Conservation (phyloP, 1,139 yeast genomes). For the Hansenula lynferdii region DNA sequence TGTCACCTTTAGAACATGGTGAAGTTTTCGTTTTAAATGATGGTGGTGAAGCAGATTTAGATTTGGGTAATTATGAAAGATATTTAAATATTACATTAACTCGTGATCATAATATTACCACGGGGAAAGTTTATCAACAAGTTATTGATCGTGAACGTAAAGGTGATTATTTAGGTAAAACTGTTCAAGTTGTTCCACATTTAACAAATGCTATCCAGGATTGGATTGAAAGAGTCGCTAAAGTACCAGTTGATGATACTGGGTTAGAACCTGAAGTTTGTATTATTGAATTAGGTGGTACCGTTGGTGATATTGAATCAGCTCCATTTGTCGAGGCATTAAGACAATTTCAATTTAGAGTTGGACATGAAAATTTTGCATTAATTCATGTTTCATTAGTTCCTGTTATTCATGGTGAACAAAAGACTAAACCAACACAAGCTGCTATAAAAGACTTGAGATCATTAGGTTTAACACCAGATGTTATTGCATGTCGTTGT, state of each 20-base stretch:
- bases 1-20: conserved; percentile 99
- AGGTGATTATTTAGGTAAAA: conserved; percentile 97
- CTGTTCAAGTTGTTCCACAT: conserved; percentile 99
- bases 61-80: conserved; percentile 96
- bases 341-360: conserved; percentile 97
- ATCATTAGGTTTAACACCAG: conserved; percentile 91
- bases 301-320: conserved; percentile 98
- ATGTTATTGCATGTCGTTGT: conserved; percentile 98
- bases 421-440: conserved; percentile 98
- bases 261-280: conserved; percentile 91
- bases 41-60: conserved; percentile 99
- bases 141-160: conserved; percentile 94
- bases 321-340: conserved; percentile 99
- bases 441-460: conserved; percentile 97
- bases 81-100: conserved; percentile 91
- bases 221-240: conserved; percentile 94
- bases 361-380: conserved; percentile 90
- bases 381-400: conserved; percentile 95
- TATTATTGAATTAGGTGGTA: conserved; percentile 97
- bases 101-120: conserved; percentile 91
- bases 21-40: conserved; percentile 97
- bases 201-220: conserved; percentile 96
- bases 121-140: conserved; percentile 93
- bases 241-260: conserved; percentile 87
- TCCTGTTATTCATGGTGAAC: conserved; percentile 97